Conservation (phyloP, 495 filamentous ascomycete genomes). For the Penicillium roqueforti region DNA sequence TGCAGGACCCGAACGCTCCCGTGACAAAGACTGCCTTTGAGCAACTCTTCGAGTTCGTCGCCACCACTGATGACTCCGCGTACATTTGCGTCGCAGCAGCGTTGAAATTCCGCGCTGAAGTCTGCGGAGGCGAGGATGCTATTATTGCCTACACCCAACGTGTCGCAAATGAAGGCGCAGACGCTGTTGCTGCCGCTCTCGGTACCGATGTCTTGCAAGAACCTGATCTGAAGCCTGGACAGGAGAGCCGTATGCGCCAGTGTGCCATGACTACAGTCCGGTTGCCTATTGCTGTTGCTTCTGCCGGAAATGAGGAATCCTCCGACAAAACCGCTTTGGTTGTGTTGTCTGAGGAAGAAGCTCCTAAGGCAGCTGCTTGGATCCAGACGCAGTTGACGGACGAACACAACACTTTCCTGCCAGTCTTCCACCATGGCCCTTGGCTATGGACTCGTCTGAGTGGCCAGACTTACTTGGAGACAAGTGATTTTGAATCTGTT, state of each 20-base stretch:
- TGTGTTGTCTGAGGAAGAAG: constrained; percentile 33
- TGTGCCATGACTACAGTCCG: constrained; percentile 65
- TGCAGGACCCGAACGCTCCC: constrained; percentile 46
- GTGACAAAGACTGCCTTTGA: constrained; percentile 55
- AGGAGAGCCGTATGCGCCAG: constrained; percentile 49
- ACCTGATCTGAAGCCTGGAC: constrained; percentile 30
- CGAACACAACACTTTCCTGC: constrained; percentile 67
- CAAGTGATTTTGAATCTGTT: constrained; percentile 72
- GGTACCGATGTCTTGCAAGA: constrained; percentile 64
- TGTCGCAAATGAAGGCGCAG: constrained; percentile 58
- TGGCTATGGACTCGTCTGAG: constrained; percentile 68
- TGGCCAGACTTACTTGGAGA: constrained; percentile 75
- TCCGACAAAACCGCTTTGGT: constrained; percentile 10
- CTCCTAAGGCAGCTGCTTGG: constrained; percentile 46
- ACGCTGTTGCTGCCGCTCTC: constrained; percentile 53
- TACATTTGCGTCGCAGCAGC: constrained; percentile 69
- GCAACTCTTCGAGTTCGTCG: constrained; percentile 70
- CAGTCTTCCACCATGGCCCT: constrained; percentile 55
- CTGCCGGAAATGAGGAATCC: constrained; percentile 1
- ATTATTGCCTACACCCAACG: constrained; percentile 56
- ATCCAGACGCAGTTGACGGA: constrained; percentile 51
- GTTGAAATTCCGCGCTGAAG: constrained; percentile 58
- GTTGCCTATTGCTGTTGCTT: constrained; percentile 56
- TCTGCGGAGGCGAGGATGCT: constrained; percentile 69
- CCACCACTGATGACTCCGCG: constrained; percentile 66